Conservation (phyloP, 768 basidiomycete genomes). For the Antrodiella citrinella region DNA sequence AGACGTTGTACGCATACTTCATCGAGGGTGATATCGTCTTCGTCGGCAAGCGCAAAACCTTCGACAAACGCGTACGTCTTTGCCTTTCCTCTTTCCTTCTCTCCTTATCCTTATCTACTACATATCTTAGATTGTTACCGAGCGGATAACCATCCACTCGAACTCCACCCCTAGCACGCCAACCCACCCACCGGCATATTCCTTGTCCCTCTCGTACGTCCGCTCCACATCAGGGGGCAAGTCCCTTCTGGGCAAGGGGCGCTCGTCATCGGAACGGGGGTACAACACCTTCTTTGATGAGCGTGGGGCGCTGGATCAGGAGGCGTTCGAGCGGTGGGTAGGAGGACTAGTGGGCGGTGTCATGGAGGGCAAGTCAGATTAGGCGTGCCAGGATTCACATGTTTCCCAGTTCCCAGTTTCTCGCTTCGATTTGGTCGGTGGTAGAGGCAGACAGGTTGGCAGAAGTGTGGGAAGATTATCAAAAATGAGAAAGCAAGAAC, state of each 20-base stretch:
- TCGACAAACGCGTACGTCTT: conserved; percentile 69
- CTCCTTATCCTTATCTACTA: not conserved
- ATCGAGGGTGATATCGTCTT: conserved; percentile 81
- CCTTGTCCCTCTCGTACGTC: conserved; percentile 58
- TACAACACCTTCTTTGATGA: conserved; percentile 79
- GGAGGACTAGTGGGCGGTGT: conserved; percentile 60
- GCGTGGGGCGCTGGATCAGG: conserved; percentile 70
- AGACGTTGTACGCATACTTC: conserved; percentile 80
- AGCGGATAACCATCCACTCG: conserved; percentile 75
- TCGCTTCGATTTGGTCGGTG: too few relatives aligned
- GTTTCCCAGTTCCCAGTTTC: too few relatives aligned
- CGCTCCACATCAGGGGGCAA: conserved; percentile 83
- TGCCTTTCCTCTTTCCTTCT: not conserved
- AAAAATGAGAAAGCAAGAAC: not conserved
- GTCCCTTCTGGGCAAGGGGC: conserved; percentile 67
- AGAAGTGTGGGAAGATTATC: not conserved
- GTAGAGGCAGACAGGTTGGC: not conserved
- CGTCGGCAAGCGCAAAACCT: conserved; percentile 82
- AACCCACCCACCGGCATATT: conserved; percentile 55
- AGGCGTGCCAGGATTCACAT: too few relatives aligned
- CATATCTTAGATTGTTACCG: conserved; percentile 72
- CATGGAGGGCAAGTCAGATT: conserved; percentile 45
- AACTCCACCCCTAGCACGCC: conserved; percentile 50
- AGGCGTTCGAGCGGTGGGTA: conserved; percentile 71
- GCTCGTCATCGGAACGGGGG: conserved; percentile 43